Base-by-base conservation (phyloP, 1,284 basidiomycete genomes). In the Pseudozyma flocculosa region DNA sequence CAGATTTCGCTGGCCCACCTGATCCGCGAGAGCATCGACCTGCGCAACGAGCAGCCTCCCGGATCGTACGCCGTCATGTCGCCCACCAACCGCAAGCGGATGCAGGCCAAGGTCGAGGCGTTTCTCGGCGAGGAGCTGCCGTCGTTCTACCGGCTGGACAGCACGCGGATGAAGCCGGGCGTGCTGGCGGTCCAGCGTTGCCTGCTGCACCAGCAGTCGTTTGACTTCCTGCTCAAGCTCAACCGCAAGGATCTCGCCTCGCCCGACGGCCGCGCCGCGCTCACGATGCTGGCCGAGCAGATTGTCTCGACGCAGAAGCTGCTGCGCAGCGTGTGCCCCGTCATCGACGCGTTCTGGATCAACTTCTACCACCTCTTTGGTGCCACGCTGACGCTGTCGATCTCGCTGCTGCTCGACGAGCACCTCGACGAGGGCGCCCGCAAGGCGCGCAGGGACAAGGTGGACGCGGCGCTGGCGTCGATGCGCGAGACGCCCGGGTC, bases 341-440 rank as follows among this genome's bases (percentile, higher is more conserved):
- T 72, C 29, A 65, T 72, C 47, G 69, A 71, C 21, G 53, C 56
- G 2, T 56, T 72, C 43, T 66, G 59, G 51, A 54, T 68, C 53
- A 68, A 70, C 45, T 65, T 61, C 21, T 30, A 52, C 32, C 66
- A 68, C 45, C 54, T 62, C 10, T 66, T 62, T 21, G 55, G 61
- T 21, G 72, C 67, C 10, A 62, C 65, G 7, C 43, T 72, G 26
- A 63, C 63, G n/a, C 46, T 68, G 37, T 50, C 49, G 19, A 53
- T 70, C 21, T 64, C 66, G 21, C 40, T 70, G 40, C 43, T 70
- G 45, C 50, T 70, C 22, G 58, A 54, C 48, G 48, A 54, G 18
- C 50, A 45, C 4, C 30, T 64, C 42, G 50, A 54, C 21, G 32
- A 34, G 4, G 32, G 11, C 15, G 15, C 24, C 24, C 42, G 58